These are phyloP conservation scores for Sungouiozyma intestinalis DNA, from an alignment of 805 yeast genomes.

Conservation along the genomic window DNA sequence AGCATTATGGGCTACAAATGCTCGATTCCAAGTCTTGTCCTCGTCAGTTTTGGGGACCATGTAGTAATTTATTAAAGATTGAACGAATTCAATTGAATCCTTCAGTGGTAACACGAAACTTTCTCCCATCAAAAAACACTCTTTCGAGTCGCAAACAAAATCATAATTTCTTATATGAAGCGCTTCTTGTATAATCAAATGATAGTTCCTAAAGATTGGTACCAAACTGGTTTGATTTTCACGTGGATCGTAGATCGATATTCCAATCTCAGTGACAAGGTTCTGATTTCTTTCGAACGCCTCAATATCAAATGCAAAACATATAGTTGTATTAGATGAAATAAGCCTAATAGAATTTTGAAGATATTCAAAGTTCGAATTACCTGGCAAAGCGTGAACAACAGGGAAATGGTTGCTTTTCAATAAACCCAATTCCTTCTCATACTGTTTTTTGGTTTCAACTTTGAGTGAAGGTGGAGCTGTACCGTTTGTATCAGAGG, in stretches of 20 bases:
- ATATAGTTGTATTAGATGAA: slow-evolving; percentile 20
- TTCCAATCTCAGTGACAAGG: slow-evolving; percentile 46
- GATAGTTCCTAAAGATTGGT: slow-evolving; percentile 35
- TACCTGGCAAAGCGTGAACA: slow-evolving; percentile 15
- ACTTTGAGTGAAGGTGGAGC: not conserved
- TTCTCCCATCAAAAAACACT: slow-evolving; percentile 41
- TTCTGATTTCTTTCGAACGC: slow-evolving; percentile 40
- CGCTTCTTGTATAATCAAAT: slow-evolving; percentile 38
- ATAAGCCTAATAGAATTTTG: slow-evolving; percentile 14
- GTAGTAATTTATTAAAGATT: slow-evolving; percentile 36
- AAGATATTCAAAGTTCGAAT: slow-evolving; percentile 14
- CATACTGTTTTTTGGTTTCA: not conserved
- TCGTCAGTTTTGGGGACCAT: slow-evolving; percentile 24
- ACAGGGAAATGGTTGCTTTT: slow-evolving; percentile 17
- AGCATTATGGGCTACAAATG: slow-evolving; percentile 52
- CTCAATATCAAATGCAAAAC: slow-evolving; percentile 46
- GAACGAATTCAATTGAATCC: slow-evolving; percentile 33
- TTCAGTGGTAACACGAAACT: slow-evolving; percentile 33
- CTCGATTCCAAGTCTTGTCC: slow-evolving; percentile 21
- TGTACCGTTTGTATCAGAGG: not conserved
- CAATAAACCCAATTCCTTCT: not conserved
- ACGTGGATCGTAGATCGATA: slow-evolving; percentile 46
- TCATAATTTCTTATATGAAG: slow-evolving; percentile 36
- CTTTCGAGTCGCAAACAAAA: slow-evolving; percentile 45
- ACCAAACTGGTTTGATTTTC: slow-evolving; percentile 31